These are phyloP conservation scores for Eucalyptus paniculata DNA, from an alignment of 345 rosid genomes.

Conservation along the genomic window DNA sequence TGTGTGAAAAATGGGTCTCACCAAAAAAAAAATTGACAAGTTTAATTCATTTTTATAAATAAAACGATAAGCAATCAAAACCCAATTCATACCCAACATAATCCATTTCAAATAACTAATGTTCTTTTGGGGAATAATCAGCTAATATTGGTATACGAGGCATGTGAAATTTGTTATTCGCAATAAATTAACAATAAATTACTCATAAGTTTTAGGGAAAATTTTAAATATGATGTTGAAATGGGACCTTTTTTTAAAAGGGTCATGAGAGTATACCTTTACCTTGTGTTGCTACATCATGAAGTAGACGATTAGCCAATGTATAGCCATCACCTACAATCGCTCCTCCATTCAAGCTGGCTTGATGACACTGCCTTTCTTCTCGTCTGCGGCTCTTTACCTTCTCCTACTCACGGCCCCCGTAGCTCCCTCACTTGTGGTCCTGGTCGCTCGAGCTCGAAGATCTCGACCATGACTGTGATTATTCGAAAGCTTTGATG, in stretches of 20 bases:
- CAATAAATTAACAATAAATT: background rate
- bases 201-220: background rate
- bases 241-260: background rate
- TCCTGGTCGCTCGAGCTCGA: background rate
- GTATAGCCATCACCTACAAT: background rate
- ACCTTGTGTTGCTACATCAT: background rate
- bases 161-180: background rate
- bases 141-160: background rate
- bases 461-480: background rate
- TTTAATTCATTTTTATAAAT: no score
- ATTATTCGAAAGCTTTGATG: background rate
- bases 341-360: background rate
- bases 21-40: rapidly evolving
- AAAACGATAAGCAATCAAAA: no score
- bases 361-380: background rate
- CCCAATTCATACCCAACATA: background rate
- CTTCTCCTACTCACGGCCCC: background rate
- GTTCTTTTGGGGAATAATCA: background rate
- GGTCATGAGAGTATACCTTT: background rate
- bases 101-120: background rate
- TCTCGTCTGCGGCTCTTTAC: background rate
- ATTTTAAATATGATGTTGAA: background rate
- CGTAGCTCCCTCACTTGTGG: background rate
- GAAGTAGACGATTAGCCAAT: background rate
- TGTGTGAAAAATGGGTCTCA: background rate